Conservation (phyloP, 75 land plant genomes). For the Pinus albicaulis region DNA sequence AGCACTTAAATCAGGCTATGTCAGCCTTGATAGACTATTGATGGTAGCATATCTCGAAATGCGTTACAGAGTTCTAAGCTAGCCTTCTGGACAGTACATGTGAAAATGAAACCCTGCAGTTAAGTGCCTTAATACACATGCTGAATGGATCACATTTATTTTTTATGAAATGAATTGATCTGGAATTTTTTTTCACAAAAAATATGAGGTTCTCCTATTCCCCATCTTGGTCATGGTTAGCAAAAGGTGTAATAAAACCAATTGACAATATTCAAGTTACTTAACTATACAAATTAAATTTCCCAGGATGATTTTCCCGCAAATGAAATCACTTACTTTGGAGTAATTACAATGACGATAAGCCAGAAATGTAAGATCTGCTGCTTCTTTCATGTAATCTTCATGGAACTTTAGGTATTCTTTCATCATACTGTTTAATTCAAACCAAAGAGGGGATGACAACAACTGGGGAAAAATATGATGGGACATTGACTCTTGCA, state of each 20-base stretch:
- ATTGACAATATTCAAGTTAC: background rate
- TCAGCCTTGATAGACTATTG: too few relatives aligned
- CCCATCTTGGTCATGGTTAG: too few relatives aligned
- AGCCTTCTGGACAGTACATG: too few relatives aligned
- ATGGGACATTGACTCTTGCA: constrained; percentile 85
- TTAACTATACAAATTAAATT: background rate
- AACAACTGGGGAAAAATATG: constrained; percentile 80
- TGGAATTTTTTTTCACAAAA: too few relatives aligned
- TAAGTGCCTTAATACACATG: too few relatives aligned
- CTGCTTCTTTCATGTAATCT: constrained; percentile 83
- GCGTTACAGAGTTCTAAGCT: too few relatives aligned
- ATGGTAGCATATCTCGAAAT: too few relatives aligned
- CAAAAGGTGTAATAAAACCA: background rate
- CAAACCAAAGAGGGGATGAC: constrained; percentile 57
- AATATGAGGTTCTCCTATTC: too few relatives aligned
- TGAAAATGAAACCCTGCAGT: too few relatives aligned
- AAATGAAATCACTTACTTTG: constrained; percentile 44
- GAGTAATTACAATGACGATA: constrained; percentile 92
- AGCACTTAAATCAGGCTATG: too few relatives aligned
- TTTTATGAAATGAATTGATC: too few relatives aligned
- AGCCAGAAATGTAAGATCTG: constrained; percentile 86
- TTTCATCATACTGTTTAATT: constrained; percentile 40
- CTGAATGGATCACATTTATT: too few relatives aligned
- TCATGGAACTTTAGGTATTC: constrained; percentile 90
- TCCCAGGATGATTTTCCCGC: background rate